Conservation (phyloP, 2,329 filamentous ascomycete genomes). For the Phialophora macrospora region DNA sequence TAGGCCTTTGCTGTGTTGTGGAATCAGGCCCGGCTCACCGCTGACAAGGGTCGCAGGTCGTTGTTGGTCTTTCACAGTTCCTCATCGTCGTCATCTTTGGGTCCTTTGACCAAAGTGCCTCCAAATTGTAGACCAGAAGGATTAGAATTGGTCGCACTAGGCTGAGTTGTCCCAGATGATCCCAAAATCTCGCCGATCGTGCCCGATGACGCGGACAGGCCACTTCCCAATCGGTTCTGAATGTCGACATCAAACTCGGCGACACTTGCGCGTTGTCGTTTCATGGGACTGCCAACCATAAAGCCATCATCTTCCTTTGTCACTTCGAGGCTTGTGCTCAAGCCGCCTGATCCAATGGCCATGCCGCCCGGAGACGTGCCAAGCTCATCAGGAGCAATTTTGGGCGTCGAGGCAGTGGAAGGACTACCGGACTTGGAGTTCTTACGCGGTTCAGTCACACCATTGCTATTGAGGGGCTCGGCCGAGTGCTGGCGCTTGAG, state of each 20-base stretch:
- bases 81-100: constrained; percentile 38
- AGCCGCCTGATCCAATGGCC: constrained; percentile 25
- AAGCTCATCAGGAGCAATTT: constrained; percentile 42
- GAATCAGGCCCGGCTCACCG: not conserved
- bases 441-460: constrained; percentile 48
- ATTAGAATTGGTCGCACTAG: constrained; percentile 32
- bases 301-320: constrained; percentile 45
- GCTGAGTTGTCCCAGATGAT: constrained; percentile 24
- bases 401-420: constrained; percentile 47
- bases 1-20: not conserved
- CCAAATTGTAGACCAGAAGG: constrained; percentile 39
- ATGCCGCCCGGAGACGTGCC: constrained; percentile 45
- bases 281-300: constrained; percentile 52
- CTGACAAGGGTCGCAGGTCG: not conserved
- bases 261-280: constrained; percentile 54
- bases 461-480: constrained; percentile 53
- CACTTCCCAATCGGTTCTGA: constrained; percentile 47
- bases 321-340: constrained; percentile 35
- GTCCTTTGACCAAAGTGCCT: constrained; percentile 33
- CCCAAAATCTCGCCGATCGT: constrained; percentile 46
- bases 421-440: constrained; percentile 50
- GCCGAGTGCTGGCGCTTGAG: constrained; percentile 70
- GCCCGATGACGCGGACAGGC: constrained; percentile 41
- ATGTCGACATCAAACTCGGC: constrained; percentile 50
- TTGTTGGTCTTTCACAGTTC: constrained; percentile 32